Evolutionary conservation across 768 basidiomycete genomes (phyloP).

Genomic region (Cytidiella melzeri): DNA sequence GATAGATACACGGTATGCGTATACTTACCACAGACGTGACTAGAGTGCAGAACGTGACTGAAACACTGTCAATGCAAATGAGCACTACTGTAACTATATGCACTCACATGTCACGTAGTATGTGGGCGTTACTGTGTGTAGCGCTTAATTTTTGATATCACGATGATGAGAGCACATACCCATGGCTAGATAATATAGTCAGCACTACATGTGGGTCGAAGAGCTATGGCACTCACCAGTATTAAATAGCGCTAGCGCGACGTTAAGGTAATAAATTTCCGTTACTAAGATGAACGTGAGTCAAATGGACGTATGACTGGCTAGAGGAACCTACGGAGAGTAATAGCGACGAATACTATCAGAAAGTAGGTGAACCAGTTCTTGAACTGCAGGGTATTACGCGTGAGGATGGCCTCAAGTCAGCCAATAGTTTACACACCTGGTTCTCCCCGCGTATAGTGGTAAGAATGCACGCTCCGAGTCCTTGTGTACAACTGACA

Average conservation of each 20-base stretch:
- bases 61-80: conserved; percentile 4
- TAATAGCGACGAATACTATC: conserved; percentile 69
- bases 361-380: conserved; percentile 88
- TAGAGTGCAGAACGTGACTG: conserved; percentile 76
- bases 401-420: neutral
- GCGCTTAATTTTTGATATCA: no score
- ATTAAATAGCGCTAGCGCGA: conserved; percentile 89
- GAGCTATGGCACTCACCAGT: conserved; percentile 43
- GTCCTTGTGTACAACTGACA: conserved; percentile 86
- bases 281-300: conserved; percentile 39
- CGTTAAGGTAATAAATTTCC: conserved; percentile 90
- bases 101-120: conserved; percentile 72
- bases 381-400: conserved; percentile 52
- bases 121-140: conserved; percentile 60
- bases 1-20: neutral
- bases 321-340: conserved; percentile 48
- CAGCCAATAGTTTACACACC: conserved; percentile 30
- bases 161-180: no score
- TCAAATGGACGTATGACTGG: neutral
- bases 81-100: neutral
- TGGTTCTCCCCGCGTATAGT: conserved; percentile 67
- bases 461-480: conserved; percentile 83
- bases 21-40: conserved; percentile 65
- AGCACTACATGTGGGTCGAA: neutral
- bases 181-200: conserved; percentile 40